Base-by-base conservation (phyloP, 495 filamentous ascomycete genomes). In the Physcia stellaris region DNA sequence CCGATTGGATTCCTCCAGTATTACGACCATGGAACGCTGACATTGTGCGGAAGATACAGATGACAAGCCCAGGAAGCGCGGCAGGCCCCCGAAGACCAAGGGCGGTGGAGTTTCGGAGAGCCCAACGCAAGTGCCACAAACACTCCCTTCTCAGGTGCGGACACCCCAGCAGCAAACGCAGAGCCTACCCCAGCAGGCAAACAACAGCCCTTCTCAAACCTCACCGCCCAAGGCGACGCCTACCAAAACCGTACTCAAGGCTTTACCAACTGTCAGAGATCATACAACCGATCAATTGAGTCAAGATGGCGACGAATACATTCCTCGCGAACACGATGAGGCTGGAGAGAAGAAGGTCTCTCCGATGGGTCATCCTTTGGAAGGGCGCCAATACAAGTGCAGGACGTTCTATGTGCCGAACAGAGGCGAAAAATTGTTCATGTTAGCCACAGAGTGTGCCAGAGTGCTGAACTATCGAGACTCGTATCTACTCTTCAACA, bases 401-500 rank as follows among this genome's bases (percentile, higher is more conserved):
- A 70, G 88, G 40, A 95, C 87, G 0, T 99, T 99, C 54, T 74
- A 77, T 40, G 90, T 99, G 9, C 87, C 88, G 10, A 73, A 86
- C 45, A 71, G 92, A 38, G 84, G 83, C 2, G 77, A 84, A 33
- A 99, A 99, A 59, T 67, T 95, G 7, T 99, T 96, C 57, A 99
- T 99, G 90, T 73, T 96, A 29, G 90, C 90, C 31, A 99, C 90
- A 24, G 90, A 99, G 62, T 99, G 92, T 56, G 90, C 92, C 7
- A 72, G 90, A 35, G 88, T 95, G 4, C 65, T 99, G 19, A 84
- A 84, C 19, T 99, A 99, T 55, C 75, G 90, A 40, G 90, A 99
- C 56, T 99, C 92, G 12, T 99, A 99, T 57, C 62, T 99, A 32
- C 66, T 99, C 11, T 99, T 99, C 67, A 99, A 99, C 71, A 99